Conservation (phyloP, 805 yeast species). For the Wickerhamomyces pijperi region DNA sequence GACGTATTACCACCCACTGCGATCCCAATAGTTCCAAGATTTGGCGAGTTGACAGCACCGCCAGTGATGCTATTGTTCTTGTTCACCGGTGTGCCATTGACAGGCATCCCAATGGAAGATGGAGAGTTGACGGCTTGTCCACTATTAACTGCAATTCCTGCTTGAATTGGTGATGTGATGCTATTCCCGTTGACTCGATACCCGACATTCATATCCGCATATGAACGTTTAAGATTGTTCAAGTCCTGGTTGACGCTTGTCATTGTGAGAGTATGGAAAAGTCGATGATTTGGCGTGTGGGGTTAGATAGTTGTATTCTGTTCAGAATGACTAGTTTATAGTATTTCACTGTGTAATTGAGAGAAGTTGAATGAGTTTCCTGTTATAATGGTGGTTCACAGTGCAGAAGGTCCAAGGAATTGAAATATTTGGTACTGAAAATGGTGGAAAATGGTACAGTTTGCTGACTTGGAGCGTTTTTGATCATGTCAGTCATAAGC, state of each 20-base stretch:
- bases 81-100: slow-evolving; percentile 6
- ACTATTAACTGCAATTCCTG: slow-evolving; percentile 5
- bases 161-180: background rate
- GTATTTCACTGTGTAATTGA: too few species aligned
- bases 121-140: background rate
- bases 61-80: slow-evolving; percentile 11
- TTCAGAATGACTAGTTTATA: too few species aligned
- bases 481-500: too few species aligned
- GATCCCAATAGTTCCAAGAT: background rate
- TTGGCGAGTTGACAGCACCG: background rate
- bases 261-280: background rate
- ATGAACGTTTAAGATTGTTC: slow-evolving; percentile 9
- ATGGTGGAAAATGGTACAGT: too few species aligned
- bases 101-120: background rate
- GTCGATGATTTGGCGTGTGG: too few species aligned
- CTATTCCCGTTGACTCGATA: slow-evolving; percentile 3
- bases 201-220: slow-evolving; percentile 10
- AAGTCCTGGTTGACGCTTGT: background rate
- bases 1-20: background rate
- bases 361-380: too few species aligned
- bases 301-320: too few species aligned
- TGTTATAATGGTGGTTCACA: too few species aligned
- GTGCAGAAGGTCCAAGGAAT: too few species aligned
- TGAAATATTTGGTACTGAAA: too few species aligned
- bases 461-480: too few species aligned